phyloP scores from a whole-genome alignment of 2,329 filamentous ascomycete genomes.

The Pseudogymnoascus sp. region DNA sequence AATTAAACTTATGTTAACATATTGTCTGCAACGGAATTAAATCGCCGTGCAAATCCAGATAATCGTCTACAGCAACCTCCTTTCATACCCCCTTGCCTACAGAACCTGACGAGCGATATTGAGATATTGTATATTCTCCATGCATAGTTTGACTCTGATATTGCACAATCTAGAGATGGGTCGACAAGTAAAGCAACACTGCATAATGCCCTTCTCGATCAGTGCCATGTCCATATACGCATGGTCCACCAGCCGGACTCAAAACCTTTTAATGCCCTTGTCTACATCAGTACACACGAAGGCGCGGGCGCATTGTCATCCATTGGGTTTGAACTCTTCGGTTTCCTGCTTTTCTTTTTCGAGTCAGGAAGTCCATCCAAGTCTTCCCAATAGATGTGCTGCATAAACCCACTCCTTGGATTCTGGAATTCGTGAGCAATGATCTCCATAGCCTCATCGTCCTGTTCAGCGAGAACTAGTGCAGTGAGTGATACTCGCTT shows the following conservation, averaged over 20 bases:
- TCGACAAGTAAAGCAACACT: not conserved
- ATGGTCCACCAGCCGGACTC: not conserved
- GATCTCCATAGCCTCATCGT: constrained; percentile 28
- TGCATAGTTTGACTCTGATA: not conserved
- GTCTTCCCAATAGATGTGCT: constrained; percentile 30
- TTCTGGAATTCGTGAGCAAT: constrained; percentile 27
- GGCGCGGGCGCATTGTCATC: not conserved
- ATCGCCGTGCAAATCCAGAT: not conserved
- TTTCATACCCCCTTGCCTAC: not conserved
- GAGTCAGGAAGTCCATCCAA: constrained; percentile 12
- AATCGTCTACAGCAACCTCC: not conserved
- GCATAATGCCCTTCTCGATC: not conserved
- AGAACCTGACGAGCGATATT: no score
- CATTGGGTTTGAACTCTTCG: not conserved
- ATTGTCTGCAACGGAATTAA: not conserved
- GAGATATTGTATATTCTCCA: not conserved
- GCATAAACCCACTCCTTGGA: constrained; percentile 22
- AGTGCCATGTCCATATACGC: not conserved
- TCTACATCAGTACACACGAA: not conserved
- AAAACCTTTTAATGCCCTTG: not conserved
- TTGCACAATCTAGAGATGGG: not conserved
- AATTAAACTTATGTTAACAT: no score
- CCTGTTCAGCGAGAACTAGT: constrained; percentile 20
- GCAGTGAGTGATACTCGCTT: constrained; percentile 23
- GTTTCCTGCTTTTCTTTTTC: not conserved